Conservation (phyloP, 345 rosid species). For the Dimocarpus longan region DNA sequence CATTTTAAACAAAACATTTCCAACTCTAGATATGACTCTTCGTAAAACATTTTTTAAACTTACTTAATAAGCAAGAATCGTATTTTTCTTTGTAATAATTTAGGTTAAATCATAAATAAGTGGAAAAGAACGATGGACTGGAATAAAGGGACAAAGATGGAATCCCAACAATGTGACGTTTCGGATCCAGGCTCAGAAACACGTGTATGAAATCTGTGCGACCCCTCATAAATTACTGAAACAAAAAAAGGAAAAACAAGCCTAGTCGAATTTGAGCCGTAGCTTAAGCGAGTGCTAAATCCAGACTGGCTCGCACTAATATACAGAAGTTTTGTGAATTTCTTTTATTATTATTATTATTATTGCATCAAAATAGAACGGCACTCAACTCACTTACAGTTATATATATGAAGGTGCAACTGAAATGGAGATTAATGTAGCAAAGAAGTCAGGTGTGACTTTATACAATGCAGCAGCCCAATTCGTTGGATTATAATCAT, state of each 20-base stretch:
- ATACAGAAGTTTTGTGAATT: no score
- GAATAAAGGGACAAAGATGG: no score
- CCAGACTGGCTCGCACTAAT: neutral
- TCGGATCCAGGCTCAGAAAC: neutral
- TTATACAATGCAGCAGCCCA: neutral
- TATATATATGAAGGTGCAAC: neutral
- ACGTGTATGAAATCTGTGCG: neutral
- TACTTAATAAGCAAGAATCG: no score
- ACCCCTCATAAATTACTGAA: neutral
- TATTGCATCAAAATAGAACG: neutral
- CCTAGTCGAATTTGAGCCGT: neutral
- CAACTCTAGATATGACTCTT: no score
- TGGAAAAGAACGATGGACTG: no score
- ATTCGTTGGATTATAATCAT: neutral
- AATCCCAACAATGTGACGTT: neutral
- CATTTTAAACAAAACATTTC: no score
- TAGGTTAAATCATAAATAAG: no score
- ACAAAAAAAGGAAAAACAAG: neutral
- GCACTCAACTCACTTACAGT: neutral
- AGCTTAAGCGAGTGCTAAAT: neutral
- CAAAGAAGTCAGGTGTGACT: neutral
- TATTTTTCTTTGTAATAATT: no score
- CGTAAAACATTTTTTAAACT: no score
- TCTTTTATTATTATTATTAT: no score
- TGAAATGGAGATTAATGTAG: neutral